phyloP scores from a whole-genome alignment of 2,329 filamentous ascomycete genomes.

The Hypoxylon sp. region DNA sequence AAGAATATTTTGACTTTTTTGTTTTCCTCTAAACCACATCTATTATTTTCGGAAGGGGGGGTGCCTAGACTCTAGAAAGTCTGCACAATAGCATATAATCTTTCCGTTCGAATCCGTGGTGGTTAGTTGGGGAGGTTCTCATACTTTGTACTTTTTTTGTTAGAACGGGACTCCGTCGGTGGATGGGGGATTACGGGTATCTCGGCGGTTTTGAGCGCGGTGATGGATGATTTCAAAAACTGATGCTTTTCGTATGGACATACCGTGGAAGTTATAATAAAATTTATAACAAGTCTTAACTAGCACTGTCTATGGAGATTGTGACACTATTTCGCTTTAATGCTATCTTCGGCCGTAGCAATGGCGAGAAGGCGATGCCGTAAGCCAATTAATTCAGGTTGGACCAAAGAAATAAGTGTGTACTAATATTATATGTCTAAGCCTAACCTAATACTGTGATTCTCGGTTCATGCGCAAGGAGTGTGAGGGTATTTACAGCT shows the following conservation, averaged over 20 bases:
- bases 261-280: conserved; percentile 41
- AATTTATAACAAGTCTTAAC: conserved; percentile 32
- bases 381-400: neutral
- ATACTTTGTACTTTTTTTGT: conserved; percentile 37
- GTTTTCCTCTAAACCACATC: conserved; percentile 3
- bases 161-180: conserved; percentile 32
- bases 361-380: neutral
- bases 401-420: neutral
- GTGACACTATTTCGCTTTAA: neutral
- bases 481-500: neutral
- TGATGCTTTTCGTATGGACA: conserved; percentile 19
- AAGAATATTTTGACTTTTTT: conserved; percentile 37
- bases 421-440: neutral
- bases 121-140: conserved; percentile 12
- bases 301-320: neutral
- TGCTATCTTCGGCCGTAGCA: neutral
- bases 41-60: conserved; percentile 2
- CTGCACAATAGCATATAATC: conserved; percentile 29
- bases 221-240: conserved; percentile 41
- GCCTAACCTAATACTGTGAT: neutral
- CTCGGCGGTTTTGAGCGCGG: conserved; percentile 24
- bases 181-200: conserved; percentile 24
- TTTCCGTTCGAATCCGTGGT: conserved; percentile 24
- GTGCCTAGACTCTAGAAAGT: conserved; percentile 23
- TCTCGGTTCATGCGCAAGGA: neutral